Evolutionary conservation across 345 rosid species (phyloP), one percentile per base, ranked within the genome.

Genomic region (Aurinia saxatilis): DNA sequence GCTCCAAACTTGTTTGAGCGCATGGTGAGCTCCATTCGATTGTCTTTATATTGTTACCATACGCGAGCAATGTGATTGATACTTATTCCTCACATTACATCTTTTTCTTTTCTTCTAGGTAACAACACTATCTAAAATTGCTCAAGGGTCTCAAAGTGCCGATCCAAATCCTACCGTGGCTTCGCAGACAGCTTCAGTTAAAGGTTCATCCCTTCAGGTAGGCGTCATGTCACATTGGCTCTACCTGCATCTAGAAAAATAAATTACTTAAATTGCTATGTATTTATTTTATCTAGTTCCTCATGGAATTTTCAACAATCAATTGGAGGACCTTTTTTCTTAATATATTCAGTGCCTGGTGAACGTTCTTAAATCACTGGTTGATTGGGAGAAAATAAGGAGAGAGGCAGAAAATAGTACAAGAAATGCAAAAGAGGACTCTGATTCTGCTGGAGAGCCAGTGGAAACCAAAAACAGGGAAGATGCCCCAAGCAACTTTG

Each of bases 1-100:
- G 92, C 99, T 50, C 95, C 99, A 1, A 93, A 90, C 81, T 81
- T 93, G 80, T 93, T 93, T 83, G 97, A 93, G 78, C 96, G 99
- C 82, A 79, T 85, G 97, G 99, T 93, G 70, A 27, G 52, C 29
- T 56, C 58, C 54, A 38, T 25, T 44, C 31, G 67, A 41, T 60
- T 63, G 42, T 41, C 45, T 19, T 47, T 57, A 58, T 63, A 30
- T 59, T 14, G 10, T 9, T 35, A 37, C 10, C 57, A 37, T 35
- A 56, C 33, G 11, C 18, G 21, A 17, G 51, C 30, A 34, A 63
- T 50, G 56, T 31, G 37, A 46, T 44, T 39, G 40, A 51, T 45
- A 60, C 17, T 33, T 37, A n/a, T 48, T 48, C 13, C 65, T 35
- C 30, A 62, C 37, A 57, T 50, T 45, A 16, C 37, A 44, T 73